Conservation (phyloP, 2,329 filamentous ascomycete species). For the Bipolaris victoriae region DNA sequence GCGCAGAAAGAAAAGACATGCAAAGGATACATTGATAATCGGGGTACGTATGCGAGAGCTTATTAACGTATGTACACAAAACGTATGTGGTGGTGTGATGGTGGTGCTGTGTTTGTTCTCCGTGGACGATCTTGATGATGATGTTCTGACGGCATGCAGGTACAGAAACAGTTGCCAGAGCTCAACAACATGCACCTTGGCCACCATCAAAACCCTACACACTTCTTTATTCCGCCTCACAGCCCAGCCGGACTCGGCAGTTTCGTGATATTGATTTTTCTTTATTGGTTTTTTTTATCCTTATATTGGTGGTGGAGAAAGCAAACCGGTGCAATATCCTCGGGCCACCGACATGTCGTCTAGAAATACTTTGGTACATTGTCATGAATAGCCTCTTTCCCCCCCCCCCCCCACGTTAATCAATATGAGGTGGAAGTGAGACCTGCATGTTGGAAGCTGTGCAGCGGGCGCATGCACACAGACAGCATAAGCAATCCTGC, state of each 20-base stretch:
- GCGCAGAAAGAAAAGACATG: background rate
- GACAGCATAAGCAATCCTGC: constrained; percentile 1
- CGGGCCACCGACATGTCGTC: constrained; percentile 2
- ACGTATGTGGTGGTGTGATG: background rate
- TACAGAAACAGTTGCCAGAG: background rate
- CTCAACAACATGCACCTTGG: constrained; percentile 8
- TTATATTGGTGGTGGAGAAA: background rate
- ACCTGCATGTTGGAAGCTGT: background rate
- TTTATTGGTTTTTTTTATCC: background rate
- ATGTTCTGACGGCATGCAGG: constrained; percentile 11
- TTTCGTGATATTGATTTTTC: background rate
- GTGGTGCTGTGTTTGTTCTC: background rate
- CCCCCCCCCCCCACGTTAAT: constrained; percentile 6
- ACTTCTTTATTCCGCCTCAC: background rate
- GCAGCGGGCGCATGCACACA: background rate
- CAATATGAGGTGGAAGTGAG: constrained; percentile 2
- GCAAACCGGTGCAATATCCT: background rate
- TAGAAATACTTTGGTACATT: constrained; percentile 9
- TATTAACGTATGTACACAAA: background rate
- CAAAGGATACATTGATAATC: too few species aligned
- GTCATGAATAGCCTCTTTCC: background rate
- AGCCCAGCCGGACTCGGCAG: background rate
- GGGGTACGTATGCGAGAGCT: background rate
- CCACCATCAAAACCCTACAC: background rate
- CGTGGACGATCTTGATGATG: constrained; percentile 1